Conservation (phyloP, 345 rosid species). For the Gossypium australe region DNA sequence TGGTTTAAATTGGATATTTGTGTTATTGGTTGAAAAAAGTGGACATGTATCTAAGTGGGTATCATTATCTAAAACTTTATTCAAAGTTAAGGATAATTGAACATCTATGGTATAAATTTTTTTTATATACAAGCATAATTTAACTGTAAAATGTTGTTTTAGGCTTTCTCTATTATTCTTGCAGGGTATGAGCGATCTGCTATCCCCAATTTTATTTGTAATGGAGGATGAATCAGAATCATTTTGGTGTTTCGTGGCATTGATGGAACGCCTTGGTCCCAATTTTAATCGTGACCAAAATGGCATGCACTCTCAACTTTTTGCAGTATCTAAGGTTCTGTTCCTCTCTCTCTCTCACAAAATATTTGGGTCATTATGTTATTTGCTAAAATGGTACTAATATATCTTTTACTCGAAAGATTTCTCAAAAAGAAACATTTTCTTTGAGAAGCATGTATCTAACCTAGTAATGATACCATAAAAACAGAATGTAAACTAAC, state of each 20-base stretch:
- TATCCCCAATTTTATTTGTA: slow-evolving; percentile 87
- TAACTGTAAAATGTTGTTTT: not conserved
- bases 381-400: no score
- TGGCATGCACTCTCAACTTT: slow-evolving; percentile 98
- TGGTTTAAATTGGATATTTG: not conserved
- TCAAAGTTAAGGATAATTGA: not conserved
- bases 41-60: not conserved
- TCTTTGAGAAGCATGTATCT: no score
- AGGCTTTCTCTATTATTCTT: slow-evolving; percentile 1
- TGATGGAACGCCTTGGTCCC: slow-evolving; percentile 98
- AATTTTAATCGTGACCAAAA: slow-evolving; percentile 95
- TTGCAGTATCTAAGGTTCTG: slow-evolving; percentile 84
- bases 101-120: not conserved
- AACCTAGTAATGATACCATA: no score
- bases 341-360: not conserved
- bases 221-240: slow-evolving; percentile 86
- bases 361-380: not conserved
- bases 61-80: not conserved
- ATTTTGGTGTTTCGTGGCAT: slow-evolving; percentile 93
- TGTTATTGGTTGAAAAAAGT: not conserved
- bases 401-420: no score
- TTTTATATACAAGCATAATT: not conserved
- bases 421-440: no score
- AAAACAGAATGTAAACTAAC: no score
- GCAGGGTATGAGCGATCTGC: slow-evolving; percentile 96